Evolutionary conservation across 2,329 filamentous ascomycete species (phyloP), one percentile per base, ranked within the genome.

Genomic region (Fusarium papillatum): DNA sequence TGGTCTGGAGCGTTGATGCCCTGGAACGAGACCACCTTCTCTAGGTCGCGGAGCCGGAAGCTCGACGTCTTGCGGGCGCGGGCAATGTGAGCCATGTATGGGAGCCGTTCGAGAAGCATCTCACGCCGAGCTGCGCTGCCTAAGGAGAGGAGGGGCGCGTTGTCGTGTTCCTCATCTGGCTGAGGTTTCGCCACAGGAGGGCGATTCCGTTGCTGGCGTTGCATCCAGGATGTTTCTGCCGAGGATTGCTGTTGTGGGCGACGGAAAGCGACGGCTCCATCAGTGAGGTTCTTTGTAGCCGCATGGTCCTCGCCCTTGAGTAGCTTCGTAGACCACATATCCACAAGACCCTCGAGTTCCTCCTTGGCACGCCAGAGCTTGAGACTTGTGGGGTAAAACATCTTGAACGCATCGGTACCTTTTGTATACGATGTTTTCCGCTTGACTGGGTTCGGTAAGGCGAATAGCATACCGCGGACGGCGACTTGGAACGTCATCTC

Each of bases 401-500:
- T 98, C 80, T 94, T 96, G 85, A 93, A 93, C 1, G 94, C 90
- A 79, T 95, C 94, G 46, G 78, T 87, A 83, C 75, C 84, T 81
- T 71, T 88, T 78, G 81, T 79, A 80, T 86, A 77, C 79, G 83
- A 80, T 78, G 86, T 82, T 88, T 88, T 89, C n/a, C 92, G 90
- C 82, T 95, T 96, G 13, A 99, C 97, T 0, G 96, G 96, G 78
- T 91, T 91, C 2, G 97, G 97, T 3, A 99, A 88, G 13, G 92
- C 93, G 82, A 98, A 98, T 0, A 98, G 85, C 62, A 98, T 85
- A 1, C 97, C 97, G 16, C 96, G 92, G 0, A 98, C 95, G 7
- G 95, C 95, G 22, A 96, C 93, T 76, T 99, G 95, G 76, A 98
- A 98, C 29, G 94, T 93, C 81, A 99, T 96, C 81, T 99, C 97